Percentiles rank a stretch among this genome's conserved stretches.
phyloP scores from a whole-genome alignment of 108 stramenopile genomes.

The Heterococcus sp. region DNA sequence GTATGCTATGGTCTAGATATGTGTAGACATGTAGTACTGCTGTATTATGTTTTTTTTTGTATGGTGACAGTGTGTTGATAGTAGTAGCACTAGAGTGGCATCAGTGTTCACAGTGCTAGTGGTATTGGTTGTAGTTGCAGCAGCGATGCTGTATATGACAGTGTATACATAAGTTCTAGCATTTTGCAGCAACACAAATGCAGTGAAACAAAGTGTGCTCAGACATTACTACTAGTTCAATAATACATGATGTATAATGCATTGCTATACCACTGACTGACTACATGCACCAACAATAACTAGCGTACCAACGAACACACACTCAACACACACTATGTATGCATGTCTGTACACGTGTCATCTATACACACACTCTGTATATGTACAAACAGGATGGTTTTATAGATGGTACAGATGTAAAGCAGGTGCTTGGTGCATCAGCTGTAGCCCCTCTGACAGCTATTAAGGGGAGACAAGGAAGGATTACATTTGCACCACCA shows the following conservation, averaged over 20 bases:
- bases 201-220: background rate
- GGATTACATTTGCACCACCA: slow-evolving; percentile 61
- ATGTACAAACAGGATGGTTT: background rate
- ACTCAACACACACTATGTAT: too few species aligned
- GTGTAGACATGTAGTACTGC: background rate
- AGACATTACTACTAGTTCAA: background rate
- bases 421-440: background rate
- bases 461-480: slow-evolving; percentile 50
- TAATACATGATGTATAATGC: background rate
- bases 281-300: background rate
- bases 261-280: background rate
- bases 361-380: background rate
- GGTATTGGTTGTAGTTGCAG: too few species aligned
- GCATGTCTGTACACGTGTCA: background rate
- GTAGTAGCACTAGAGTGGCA: too few species aligned
- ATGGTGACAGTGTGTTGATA: background rate
- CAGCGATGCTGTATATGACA: too few species aligned
- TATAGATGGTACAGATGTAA: background rate
- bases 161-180: too few species aligned
- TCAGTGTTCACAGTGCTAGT: too few species aligned
- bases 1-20: background rate
- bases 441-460: slow-evolving; percentile 23
- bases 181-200: too few species aligned
- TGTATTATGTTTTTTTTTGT: background rate
- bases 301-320: background rate